A percentile compares a stretch with the other conserved stretches of the same genome.
phyloP scores from a whole-genome alignment of 148 eudicot genomes.

The Silene uniflora region DNA sequence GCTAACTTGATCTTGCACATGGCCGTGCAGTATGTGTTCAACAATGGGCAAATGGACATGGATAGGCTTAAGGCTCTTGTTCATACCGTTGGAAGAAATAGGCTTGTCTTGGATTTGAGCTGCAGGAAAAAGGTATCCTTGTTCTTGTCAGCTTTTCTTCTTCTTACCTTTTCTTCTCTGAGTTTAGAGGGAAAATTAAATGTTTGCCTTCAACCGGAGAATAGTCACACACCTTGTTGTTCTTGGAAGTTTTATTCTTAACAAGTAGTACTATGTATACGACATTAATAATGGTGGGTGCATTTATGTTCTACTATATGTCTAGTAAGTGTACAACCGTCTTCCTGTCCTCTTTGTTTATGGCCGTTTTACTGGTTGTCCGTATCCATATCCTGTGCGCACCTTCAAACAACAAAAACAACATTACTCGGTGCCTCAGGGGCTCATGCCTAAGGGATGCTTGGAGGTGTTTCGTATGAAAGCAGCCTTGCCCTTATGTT shows the following conservation, averaged over 20 bases:
- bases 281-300: neutral
- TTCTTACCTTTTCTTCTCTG: neutral
- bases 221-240: neutral
- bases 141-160: neutral
- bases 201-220: neutral
- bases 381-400: neutral
- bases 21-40: slow-evolving; percentile 80
- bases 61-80: slow-evolving; percentile 85
- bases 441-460: neutral
- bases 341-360: neutral
- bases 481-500: neutral
- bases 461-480: too few species aligned
- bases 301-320: neutral
- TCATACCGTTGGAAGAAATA: slow-evolving; percentile 57
- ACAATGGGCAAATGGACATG: slow-evolving; percentile 80
- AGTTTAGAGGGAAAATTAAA: neutral
- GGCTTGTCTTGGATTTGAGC: slow-evolving; percentile 91
- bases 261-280: neutral
- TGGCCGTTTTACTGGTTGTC: neutral
- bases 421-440: too few species aligned
- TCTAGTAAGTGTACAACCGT: neutral
- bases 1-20: slow-evolving; percentile 17
- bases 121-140: slow-evolving; percentile 86
- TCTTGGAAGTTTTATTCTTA: neutral
- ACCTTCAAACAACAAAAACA: neutral